These are phyloP conservation scores for Yamadazyma insecticola DNA, from an alignment of 805 yeast species.

Conservation along the genomic window DNA sequence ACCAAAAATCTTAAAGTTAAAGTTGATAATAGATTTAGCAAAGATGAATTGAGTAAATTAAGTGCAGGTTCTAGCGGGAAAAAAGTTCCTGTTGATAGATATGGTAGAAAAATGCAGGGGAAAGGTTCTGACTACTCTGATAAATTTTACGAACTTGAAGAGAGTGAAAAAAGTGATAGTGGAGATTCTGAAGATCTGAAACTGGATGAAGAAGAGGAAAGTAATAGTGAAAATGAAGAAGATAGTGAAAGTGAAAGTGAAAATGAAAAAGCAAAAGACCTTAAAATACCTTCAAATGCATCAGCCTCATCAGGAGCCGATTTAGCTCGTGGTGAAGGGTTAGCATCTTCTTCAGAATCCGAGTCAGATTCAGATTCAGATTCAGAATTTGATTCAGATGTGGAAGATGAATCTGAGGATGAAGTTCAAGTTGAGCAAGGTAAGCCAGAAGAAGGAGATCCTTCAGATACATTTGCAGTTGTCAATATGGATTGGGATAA, in stretches of 20 bases:
- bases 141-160: slow-evolving; percentile 50
- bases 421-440: slow-evolving; percentile 53
- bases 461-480: slow-evolving; percentile 76
- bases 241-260: slow-evolving; percentile 17
- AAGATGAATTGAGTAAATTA: slow-evolving; percentile 54
- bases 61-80: slow-evolving; percentile 44
- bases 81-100: slow-evolving; percentile 70
- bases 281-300: slow-evolving; percentile 1
- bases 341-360: slow-evolving; percentile 34
- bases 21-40: slow-evolving; percentile 79
- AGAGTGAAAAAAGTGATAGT: slow-evolving; percentile 14
- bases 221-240: slow-evolving; percentile 25
- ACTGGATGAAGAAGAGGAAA: slow-evolving; percentile 15
- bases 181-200: slow-evolving; percentile 20
- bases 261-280: slow-evolving; percentile 9
- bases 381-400: slow-evolving; percentile 40
- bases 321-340: slow-evolving; percentile 59
- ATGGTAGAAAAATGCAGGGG: slow-evolving; percentile 68
- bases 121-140: slow-evolving; percentile 55
- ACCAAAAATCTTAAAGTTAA: slow-evolving; percentile 67
- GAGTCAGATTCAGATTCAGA: slow-evolving; percentile 39
- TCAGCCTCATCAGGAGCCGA: slow-evolving; percentile 3
- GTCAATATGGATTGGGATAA: slow-evolving; percentile 98
- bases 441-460: slow-evolving; percentile 83
- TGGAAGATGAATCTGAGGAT: slow-evolving; percentile 35